Conservation (phyloP, 805 yeast genomes). For the Priceomyces carsonii region DNA sequence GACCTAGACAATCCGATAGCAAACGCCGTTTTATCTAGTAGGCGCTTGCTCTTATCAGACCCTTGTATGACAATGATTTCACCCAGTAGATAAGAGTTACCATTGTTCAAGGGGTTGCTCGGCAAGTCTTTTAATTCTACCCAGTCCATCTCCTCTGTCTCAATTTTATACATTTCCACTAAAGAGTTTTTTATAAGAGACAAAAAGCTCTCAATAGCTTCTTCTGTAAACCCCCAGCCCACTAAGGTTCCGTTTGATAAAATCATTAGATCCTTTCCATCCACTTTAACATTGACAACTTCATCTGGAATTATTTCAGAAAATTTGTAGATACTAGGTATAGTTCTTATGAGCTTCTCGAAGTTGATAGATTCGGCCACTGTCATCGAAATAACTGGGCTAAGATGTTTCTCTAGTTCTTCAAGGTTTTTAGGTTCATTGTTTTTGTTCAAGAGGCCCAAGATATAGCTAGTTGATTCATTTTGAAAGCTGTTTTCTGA, state of each 20-base stretch:
- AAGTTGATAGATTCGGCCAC: conserved; percentile 73
- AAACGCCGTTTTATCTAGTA: conserved; percentile 83
- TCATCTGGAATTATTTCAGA: conserved; percentile 59
- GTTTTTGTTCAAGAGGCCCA: conserved; percentile 24
- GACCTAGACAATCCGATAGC: conserved; percentile 86
- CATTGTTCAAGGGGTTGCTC: conserved; percentile 20
- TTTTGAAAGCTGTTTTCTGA: conserved; percentile 20
- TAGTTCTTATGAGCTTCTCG: conserved; percentile 32
- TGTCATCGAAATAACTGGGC: conserved; percentile 68
- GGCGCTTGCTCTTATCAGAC: conserved; percentile 40
- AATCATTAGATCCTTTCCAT: conserved; percentile 57
- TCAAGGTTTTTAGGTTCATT: conserved; percentile 18
- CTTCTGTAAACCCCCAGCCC: conserved; percentile 79
- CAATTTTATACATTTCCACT: conserved; percentile 45
- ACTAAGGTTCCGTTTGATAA: conserved; percentile 78
- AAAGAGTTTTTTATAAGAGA: conserved; percentile 54
- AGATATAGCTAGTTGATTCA: conserved; percentile 24
- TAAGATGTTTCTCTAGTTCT: conserved; percentile 24
- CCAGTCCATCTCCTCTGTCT: conserved; percentile 87
- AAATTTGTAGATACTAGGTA: conserved; percentile 6
- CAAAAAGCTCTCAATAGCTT: conserved; percentile 45
- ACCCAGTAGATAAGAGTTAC: conserved; percentile 51
- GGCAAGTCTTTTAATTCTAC: conserved; percentile 44
- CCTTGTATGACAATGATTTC: conserved; percentile 73
- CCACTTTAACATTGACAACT: conserved; percentile 54